Base-by-base conservation (phyloP, 2,329 filamentous ascomycete species). In the Gnomoniopsis sp. region DNA sequence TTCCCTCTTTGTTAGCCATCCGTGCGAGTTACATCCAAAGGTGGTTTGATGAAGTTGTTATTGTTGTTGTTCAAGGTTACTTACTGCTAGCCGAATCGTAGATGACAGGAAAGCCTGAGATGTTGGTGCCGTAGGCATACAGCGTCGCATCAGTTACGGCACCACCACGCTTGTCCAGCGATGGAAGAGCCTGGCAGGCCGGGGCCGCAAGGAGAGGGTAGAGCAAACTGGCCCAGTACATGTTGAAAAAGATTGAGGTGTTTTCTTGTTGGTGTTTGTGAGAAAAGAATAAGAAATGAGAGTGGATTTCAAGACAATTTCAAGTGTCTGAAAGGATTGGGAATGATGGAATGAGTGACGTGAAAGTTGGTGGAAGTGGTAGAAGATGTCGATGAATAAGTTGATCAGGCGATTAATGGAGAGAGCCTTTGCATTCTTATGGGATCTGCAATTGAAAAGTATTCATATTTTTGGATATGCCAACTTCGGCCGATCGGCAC, bases 81-180 rank as follows among this genome's bases (percentile, higher is more conserved):
- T 22, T 30, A 53, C 49, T 36, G 33, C 36, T 43, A 3, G 10
- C 23, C 21, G 1, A 10, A n/a, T 26, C 17, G 15, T 58, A 58
- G 12, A 58, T 19, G 17, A 58, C 30, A 48, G 55, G 49, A 11
- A 33, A 48, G 12, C 49, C 55, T 12, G 55, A 58, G 36, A 58
- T 58, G 41, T 58, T 53, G 10, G 43, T 43, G 30, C 55, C 55
- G 33, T 58, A 58, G 22, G 55, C 55, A 21, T 58, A 58, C 17
- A 58, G 55, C 1, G 58, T 61, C 49, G 60, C 49, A 26, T 26
- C 59, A 55, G 61, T 55, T 52, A 52, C 57, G 50, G 59, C 46
- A 58, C 59, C 58, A 38, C 48, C 17, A 22, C 43, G 50, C 49
- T 57, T 57, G 43, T 47, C 50, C 14, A 19, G 14, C 55, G 33